phyloP scores from a whole-genome alignment of 805 yeast genomes.

The Candida adriatica region DNA sequence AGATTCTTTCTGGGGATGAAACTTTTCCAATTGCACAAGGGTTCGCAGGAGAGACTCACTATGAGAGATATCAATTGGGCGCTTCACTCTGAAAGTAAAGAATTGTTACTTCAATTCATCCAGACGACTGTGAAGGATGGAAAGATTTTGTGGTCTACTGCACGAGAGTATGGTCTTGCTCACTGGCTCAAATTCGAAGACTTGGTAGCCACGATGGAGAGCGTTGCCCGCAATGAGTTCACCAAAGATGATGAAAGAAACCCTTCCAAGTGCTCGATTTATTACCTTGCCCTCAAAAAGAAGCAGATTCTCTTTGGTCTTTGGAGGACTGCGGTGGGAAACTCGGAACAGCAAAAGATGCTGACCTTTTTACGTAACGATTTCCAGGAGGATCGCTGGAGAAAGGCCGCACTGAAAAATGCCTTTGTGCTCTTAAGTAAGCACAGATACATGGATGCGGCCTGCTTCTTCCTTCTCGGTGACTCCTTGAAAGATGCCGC shows the following conservation, averaged over 20 bases:
- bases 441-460: conserved; percentile 83
- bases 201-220: conserved; percentile 51
- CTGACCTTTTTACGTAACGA: conserved; percentile 70
- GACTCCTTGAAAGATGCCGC: conserved; percentile 72
- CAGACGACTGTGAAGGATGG: conserved; percentile 32
- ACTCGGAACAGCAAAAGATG: conserved; percentile 81
- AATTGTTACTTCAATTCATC: conserved; percentile 47
- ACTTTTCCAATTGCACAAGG: conserved; percentile 49
- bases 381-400: conserved; percentile 72
- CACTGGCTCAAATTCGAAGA: conserved; percentile 58
- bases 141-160: conserved; percentile 53
- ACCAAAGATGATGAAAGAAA: conserved; percentile 47
- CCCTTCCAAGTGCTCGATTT: conserved; percentile 69
- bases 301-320: conserved; percentile 70
- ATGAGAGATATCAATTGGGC: conserved; percentile 90
- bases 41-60: conserved; percentile 45
- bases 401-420: conserved; percentile 82
- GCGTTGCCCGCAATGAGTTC: conserved; percentile 68
- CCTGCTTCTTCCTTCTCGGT: conserved; percentile 78
- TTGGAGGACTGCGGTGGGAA: conserved; percentile 73
- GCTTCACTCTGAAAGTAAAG: conserved; percentile 72
- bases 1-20: conserved; percentile 67
- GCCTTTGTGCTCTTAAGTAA: conserved; percentile 87
- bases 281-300: conserved; percentile 71
- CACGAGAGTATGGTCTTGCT: conserved; percentile 54